Evolutionary conservation across 169 alveolate genomes (phyloP).

Genomic region (Cryptosporidium meleagridis): DNA sequence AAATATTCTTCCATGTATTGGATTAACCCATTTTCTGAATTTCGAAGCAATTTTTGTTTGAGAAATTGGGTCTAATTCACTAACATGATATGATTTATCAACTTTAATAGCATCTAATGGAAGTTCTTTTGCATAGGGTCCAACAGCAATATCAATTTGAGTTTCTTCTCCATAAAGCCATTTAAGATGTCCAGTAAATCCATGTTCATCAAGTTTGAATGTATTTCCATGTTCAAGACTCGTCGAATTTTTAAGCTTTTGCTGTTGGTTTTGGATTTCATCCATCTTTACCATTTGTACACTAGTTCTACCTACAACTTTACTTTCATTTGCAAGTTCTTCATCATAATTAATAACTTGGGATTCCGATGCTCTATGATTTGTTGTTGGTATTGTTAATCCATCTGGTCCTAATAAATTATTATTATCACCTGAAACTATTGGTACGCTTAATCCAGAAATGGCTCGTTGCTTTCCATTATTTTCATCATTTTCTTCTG

Average conservation of each 20-base stretch:
- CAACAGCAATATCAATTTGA: slow-evolving; percentile 47
- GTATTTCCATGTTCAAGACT: slow-evolving; percentile 27
- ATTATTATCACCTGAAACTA: background rate
- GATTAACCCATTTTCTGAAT: slow-evolving; percentile 65
- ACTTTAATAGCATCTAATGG: slow-evolving; percentile 39
- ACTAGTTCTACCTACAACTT: slow-evolving; percentile 54
- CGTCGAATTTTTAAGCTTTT: background rate
- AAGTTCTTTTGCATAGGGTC: slow-evolving; percentile 48
- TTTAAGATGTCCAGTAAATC: slow-evolving; percentile 59
- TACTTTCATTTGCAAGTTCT: slow-evolving; percentile 12
- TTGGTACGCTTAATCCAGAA: background rate
- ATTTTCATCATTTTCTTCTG: slow-evolving; percentile 14
- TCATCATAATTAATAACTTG: slow-evolving; percentile 24
- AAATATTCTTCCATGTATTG: slow-evolving; percentile 70
- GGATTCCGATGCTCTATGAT: slow-evolving; percentile 28
- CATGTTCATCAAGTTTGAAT: slow-evolving; percentile 58
- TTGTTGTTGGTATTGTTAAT: background rate
- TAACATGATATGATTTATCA: slow-evolving; percentile 52
- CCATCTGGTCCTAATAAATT: background rate
- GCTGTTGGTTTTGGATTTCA: background rate
- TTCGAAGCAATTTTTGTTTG: slow-evolving; percentile 39
- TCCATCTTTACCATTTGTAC: slow-evolving; percentile 37
- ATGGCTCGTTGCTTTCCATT: background rate
- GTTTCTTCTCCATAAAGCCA: slow-evolving; percentile 75
- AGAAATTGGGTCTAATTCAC: slow-evolving; percentile 56